These are phyloP conservation scores for Ascochyta fabae DNA, from an alignment of 2,329 filamentous ascomycete species.

Conservation along the genomic window DNA sequence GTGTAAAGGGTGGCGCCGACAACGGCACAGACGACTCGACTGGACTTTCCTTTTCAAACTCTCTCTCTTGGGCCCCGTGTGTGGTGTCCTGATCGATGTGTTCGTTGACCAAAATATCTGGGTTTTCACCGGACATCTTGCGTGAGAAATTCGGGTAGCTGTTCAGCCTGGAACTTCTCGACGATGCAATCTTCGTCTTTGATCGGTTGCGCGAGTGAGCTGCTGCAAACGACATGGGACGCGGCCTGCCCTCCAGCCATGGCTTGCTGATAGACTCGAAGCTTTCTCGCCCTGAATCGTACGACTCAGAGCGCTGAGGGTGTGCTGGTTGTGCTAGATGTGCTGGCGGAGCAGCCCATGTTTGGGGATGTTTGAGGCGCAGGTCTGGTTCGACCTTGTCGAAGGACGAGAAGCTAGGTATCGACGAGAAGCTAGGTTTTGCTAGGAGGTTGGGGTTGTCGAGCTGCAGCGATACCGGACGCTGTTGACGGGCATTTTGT, in stretches of 20 bases:
- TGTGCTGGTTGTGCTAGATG: constrained; percentile 22
- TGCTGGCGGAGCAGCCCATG: constrained; percentile 21
- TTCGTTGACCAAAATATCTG: constrained; percentile 26
- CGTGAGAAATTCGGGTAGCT: constrained; percentile 35
- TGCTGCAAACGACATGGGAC: constrained; percentile 36
- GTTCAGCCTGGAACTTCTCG: constrained; percentile 33
- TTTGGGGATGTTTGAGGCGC: constrained; percentile 22
- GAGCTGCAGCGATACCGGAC: constrained; percentile 22
- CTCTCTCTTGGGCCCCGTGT: constrained; percentile 24
- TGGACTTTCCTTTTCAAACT: constrained; percentile 6
- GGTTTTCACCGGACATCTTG: constrained; percentile 24
- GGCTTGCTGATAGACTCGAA: constrained; percentile 27
- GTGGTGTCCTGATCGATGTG: constrained; percentile 31
- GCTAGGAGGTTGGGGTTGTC: constrained; percentile 18
- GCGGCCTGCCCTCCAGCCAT: constrained; percentile 24
- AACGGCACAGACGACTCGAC: constrained; percentile 31
- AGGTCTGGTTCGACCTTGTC: constrained; percentile 25
- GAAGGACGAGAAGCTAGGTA: constrained; percentile 24
- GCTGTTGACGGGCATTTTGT: constrained; percentile 22
- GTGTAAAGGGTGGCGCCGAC: constrained; percentile 15
- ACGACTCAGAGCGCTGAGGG: constrained; percentile 15
- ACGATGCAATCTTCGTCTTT: constrained; percentile 39
- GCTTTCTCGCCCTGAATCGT: constrained; percentile 15
- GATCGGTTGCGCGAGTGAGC: constrained; percentile 34
- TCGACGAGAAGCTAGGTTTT: constrained; percentile 8